Percentiles rank a stretch among this genome's conserved stretches.
Evolutionary conservation across 2,329 filamentous ascomycete species (phyloP).

Genomic region (Colletotrichum tofieldiae): DNA sequence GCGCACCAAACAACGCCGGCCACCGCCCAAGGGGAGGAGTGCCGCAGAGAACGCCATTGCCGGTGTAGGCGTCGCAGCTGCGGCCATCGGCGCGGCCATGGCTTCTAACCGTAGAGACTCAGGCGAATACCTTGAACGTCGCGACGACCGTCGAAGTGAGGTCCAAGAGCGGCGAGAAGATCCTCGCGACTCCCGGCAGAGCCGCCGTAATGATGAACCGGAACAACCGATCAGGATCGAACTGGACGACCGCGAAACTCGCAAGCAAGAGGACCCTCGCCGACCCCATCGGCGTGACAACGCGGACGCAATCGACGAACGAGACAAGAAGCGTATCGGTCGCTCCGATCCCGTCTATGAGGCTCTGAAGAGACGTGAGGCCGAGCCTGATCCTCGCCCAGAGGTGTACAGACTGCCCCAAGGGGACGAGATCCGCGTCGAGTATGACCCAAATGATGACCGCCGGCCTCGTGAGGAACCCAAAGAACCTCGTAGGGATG

Average conservation of each 20-base stretch:
- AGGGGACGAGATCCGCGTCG: conserved; percentile 43
- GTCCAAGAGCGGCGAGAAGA: conserved; percentile 15
- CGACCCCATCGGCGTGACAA: conserved; percentile 46
- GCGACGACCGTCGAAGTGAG: conserved; percentile 29
- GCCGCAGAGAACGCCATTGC: conserved; percentile 63
- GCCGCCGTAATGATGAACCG: conserved; percentile 48
- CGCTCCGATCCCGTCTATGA: conserved; percentile 51
- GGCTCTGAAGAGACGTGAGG: conserved; percentile 14
- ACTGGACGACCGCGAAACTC: conserved; percentile 49
- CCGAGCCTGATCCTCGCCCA: conserved; percentile 25
- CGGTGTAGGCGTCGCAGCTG: conserved; percentile 64
- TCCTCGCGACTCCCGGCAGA: conserved; percentile 48
- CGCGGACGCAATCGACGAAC: conserved; percentile 44
- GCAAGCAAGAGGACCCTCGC: conserved; percentile 48
- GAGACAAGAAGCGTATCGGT: conserved; percentile 46
- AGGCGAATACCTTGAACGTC: conserved; percentile 49
- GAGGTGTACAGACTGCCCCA: conserved; percentile 38
- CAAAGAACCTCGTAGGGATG: conserved; percentile 45
- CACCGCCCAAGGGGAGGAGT: conserved; percentile 56
- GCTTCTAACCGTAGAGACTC: conserved; percentile 54
- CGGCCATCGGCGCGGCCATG: conserved; percentile 64
- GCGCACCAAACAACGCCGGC: conserved; percentile 49
- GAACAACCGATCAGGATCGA: conserved; percentile 41
- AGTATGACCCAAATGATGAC: conserved; percentile 37
- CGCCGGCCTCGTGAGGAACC: conserved; percentile 44